Base-by-base conservation (phyloP, 2,329 filamentous ascomycete genomes). In the Fonsecaea pedrosoi region DNA sequence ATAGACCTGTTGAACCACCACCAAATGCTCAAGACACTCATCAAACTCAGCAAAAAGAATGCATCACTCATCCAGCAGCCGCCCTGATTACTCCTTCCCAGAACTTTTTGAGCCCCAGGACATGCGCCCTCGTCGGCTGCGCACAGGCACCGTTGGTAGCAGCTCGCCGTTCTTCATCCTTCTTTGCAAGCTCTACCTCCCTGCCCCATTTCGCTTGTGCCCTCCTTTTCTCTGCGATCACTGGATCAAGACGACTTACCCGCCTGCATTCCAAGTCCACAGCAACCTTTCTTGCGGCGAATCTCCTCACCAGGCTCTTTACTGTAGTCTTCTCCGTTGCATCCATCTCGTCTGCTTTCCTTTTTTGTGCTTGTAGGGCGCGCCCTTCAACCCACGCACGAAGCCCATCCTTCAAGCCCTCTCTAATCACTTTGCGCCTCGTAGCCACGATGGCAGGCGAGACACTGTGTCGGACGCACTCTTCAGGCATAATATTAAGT, bases 331-430 rank as follows among this genome's bases (percentile, higher is more conserved):
- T 69, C 55, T 72, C 70, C 4, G 63, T 76, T 79, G 35, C 84
- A 30, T 77, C 77, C 42, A 72, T 68, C 55, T 76, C 75, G 50
- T 71, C 66, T 9, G 70, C 71, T 50, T 77, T 76, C 60, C 74
- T 73, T 72, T 76, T 73, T 67, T 77, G 71, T 64, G 73, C 77
- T 74, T 70, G 67, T n/a, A 73, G 48, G 4, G 65, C 72, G 15
- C 71, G 67, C n/a, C 66, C 79, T 68, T 80, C 89, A 2, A 92
- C 83, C 87, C 89, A 91, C 12, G 83, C 82, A 42, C 89, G 79
- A 67, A 92, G 77, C 15, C 83, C 83, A 73, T 92, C 89, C 75
- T 91, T 91, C 53, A 92, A 81, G 67, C 83, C 82, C 78, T 91
- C 88, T 71, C 85, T 84, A 78, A 92, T 89, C 15, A 92, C 82